Conservation (phyloP, 1,284 basidiomycete genomes). For the Sanguinoderma infundibulare region DNA sequence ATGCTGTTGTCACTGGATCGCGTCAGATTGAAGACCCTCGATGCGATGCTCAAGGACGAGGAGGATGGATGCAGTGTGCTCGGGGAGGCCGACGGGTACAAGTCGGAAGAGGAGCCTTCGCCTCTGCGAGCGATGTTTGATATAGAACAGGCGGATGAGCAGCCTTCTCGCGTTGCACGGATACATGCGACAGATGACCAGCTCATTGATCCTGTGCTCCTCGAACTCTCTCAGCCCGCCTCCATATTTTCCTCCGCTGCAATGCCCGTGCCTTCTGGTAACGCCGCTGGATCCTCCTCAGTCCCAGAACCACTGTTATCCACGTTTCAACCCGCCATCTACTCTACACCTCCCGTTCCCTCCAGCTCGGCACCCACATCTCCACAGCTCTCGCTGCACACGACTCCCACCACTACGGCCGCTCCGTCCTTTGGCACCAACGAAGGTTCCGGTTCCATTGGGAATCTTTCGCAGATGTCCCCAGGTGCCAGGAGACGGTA, state of each 20-base stretch:
- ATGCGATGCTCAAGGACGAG: constrained; percentile 47
- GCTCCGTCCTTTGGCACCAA: not conserved
- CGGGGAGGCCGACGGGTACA: not conserved
- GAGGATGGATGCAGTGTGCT: constrained; percentile 29
- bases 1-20: constrained; percentile 41
- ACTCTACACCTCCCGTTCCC: constrained; percentile 4
- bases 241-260: not conserved
- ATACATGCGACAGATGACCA: constrained; percentile 22
- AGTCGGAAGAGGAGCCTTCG: not conserved
- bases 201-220: constrained; percentile 35
- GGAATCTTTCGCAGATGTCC: constrained; percentile 29
- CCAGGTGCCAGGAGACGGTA: constrained; percentile 59
- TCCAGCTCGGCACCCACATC: not conserved
- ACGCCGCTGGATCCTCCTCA: not conserved
- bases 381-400: not conserved
- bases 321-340: too few species aligned
- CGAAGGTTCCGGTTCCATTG: not conserved
- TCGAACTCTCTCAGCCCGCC: constrained; percentile 20
- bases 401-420: not conserved
- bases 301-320: not conserved
- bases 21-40: constrained; percentile 48
- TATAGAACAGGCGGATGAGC: not conserved
- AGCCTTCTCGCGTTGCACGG: not conserved
- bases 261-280: not conserved
- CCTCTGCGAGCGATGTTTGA: not conserved